Evolutionary conservation across 2,329 filamentous ascomycete species (phyloP), one percentile per base, ranked within the genome.

Genomic region (Fusarium guadeloupense): DNA sequence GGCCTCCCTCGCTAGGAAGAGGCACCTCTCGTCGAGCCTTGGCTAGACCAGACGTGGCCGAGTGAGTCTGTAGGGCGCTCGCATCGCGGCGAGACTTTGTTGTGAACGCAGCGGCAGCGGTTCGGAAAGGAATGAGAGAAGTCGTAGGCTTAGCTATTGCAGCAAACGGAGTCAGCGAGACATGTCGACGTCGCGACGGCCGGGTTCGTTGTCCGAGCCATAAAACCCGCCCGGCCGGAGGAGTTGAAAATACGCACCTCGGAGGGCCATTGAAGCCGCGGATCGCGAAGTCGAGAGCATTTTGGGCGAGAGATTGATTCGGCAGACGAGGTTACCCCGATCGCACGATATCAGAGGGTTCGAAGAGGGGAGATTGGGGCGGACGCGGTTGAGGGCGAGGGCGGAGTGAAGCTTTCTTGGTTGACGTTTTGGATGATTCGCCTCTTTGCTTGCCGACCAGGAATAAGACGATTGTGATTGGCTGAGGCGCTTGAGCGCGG

Each of bases 1-100:
- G 91, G 65, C 83, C 83, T 77, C 92, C 89, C 79, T 96, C 88
- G 76, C 89, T 93, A 64, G 89, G 81, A 57, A 95, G 82, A 62
- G 86, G 88, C 53, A 95, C 90, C 78, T 94, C 89, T 74, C 84
- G 85, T 69, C 87, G 85, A 69, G 80, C 73, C 78, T 81, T 73
- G 78, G 83, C 74, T 73, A 87, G 68, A 78, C 84, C 74, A 74
- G 72, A 74, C 35, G 85, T 79, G 56, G 82, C 80, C 55, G 80
- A 80, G 72, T 85, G 80, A 69, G 83, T 79, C 59, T 83, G 77
- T 52, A 85, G 71, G 60, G 82, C 79, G 46, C 82, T 83, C 61
- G 89, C 89, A 72, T 86, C 89, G 71, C 85, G 83, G 56, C 85
- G 80, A 42, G 87, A 87, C 62, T 83, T 86, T 45, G 89, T 89